phyloP scores from a whole-genome alignment of 352 stramenopile genomes.

The Pythium vanterpoolii region DNA sequence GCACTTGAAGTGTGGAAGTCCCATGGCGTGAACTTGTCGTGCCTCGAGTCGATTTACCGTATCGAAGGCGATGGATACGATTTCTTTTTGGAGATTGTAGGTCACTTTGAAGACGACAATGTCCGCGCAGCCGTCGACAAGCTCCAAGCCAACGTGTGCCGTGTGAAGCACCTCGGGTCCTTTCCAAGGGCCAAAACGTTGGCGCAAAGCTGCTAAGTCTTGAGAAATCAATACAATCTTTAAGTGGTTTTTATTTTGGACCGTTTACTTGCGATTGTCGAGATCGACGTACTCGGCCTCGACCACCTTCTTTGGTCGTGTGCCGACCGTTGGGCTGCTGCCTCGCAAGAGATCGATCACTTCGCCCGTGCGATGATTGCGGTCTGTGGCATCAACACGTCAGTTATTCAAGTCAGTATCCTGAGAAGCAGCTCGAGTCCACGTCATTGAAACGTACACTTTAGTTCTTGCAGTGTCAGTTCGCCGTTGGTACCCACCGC shows the following conservation, averaged over 20 bases:
- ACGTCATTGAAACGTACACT: conserved; percentile 38
- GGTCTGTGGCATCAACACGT: conserved; percentile 28
- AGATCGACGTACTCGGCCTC: conserved; percentile 76
- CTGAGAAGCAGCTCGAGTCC: not conserved
- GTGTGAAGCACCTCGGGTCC: conserved; percentile 75
- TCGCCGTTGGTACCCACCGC: conserved; percentile 33
- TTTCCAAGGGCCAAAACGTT: conserved; percentile 63
- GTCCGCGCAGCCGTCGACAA: conserved; percentile 52
- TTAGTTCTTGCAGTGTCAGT: conserved; percentile 54
- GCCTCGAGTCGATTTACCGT: conserved; percentile 86
- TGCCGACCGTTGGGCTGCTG: conserved; percentile 21
- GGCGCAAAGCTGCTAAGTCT: conserved; percentile 32
- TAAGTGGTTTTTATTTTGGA: not conserved
- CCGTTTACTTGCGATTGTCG: conserved; percentile 24
- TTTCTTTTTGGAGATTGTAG: conserved; percentile 84
- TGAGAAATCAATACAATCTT: not conserved
- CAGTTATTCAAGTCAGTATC: too few relatives aligned
- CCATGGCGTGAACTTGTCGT: conserved; percentile 78
- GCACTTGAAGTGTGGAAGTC: conserved; percentile 82
- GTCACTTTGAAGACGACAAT: conserved; percentile 68
- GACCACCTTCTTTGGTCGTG: conserved; percentile 50
- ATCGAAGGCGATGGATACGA: conserved; percentile 69
- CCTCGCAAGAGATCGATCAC: conserved; percentile 67
- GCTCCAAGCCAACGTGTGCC: conserved; percentile 49
- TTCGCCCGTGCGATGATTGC: conserved; percentile 49